Evolutionary conservation across 768 basidiomycete species (phyloP).

Genomic region (Boletus reticulatus): DNA sequence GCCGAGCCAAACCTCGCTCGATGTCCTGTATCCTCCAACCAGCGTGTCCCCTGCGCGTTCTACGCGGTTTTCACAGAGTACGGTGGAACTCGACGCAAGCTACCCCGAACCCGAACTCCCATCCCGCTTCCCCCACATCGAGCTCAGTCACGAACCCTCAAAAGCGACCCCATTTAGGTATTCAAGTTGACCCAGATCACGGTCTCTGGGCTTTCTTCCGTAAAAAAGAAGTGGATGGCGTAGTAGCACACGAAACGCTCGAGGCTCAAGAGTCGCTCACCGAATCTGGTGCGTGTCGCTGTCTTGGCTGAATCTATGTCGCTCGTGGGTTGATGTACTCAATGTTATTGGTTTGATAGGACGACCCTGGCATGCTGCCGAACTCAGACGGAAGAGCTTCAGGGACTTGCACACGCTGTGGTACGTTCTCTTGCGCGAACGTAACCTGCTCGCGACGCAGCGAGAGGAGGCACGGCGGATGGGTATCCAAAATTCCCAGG

Average conservation of each 20-base stretch:
- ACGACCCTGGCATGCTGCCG: constrained; percentile 81
- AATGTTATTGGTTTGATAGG: constrained; percentile 45
- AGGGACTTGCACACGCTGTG: constrained; percentile 92
- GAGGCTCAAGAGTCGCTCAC: constrained; percentile 33
- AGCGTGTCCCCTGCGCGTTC: constrained; percentile 16
- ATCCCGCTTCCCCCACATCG: not conserved
- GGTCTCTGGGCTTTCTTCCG: constrained; percentile 80
- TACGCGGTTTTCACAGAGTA: constrained; percentile 8
- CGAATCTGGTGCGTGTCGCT: constrained; percentile 34
- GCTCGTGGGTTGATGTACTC: constrained; percentile 1
- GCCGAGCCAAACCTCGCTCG: not conserved
- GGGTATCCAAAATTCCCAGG: constrained; percentile 37
- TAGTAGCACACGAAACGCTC: constrained; percentile 51
- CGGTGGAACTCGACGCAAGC: constrained; percentile 26
- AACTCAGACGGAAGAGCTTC: constrained; percentile 89
- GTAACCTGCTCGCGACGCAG: constrained; percentile 89
- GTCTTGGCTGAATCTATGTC: not conserved
- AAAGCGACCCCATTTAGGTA: constrained; percentile 42
- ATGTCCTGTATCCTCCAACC: constrained; percentile 25
- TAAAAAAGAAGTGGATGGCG: constrained; percentile 49
- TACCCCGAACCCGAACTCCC: not conserved
- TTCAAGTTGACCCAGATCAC: constrained; percentile 56
- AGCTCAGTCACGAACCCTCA: constrained; percentile 23
- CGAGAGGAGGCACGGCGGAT: constrained; percentile 71
- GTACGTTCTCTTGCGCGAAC: constrained; percentile 87